A percentile compares a stretch with the other conserved stretches of the same genome.
These are phyloP conservation scores for Erodium moschatum DNA, from an alignment of 441 rosid species.

Conservation along the genomic window DNA sequence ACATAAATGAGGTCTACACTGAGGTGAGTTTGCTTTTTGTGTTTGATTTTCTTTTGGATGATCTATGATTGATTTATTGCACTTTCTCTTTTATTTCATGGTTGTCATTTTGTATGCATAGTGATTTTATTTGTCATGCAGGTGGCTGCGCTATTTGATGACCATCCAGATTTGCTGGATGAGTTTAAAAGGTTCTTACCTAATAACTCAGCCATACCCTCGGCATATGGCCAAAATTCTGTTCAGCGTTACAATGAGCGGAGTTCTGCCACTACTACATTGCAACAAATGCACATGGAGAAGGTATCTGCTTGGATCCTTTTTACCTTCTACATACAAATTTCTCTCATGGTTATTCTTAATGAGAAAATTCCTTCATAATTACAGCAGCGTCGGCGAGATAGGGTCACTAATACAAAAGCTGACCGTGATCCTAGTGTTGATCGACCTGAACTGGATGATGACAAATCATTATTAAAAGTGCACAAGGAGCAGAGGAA, in stretches of 20 bases:
- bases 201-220: slow-evolving; percentile 56
- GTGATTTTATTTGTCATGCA: slow-evolving; percentile 21
- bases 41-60: slow-evolving; percentile 6
- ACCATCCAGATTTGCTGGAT: slow-evolving; percentile 72
- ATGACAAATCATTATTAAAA: slow-evolving; percentile 41
- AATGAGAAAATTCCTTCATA: slow-evolving; percentile 25
- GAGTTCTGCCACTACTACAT: slow-evolving; percentile 42
- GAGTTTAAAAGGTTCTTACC: slow-evolving; percentile 90
- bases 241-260: slow-evolving; percentile 43
- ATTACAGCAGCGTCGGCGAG: slow-evolving; percentile 47
- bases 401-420: slow-evolving; percentile 38
- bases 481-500: slow-evolving; percentile 61
- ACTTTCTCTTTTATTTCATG: slow-evolving; percentile 9
- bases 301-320: slow-evolving; percentile 43
- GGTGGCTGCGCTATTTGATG: slow-evolving; percentile 79
- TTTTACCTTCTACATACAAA: slow-evolving; percentile 9
- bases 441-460: slow-evolving; percentile 54
- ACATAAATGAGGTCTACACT: slow-evolving; percentile 72
- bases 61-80: slow-evolving; percentile 7
- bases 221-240: slow-evolving; percentile 47
- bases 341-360: slow-evolving; percentile 10
- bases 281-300: slow-evolving; percentile 45
- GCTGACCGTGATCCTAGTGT: slow-evolving; percentile 49
- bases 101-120: background rate
- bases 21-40: slow-evolving; percentile 46